These are phyloP conservation scores for Fragaria iinumae DNA, from an alignment of 306 rosid genomes.

Conservation along the genomic window DNA sequence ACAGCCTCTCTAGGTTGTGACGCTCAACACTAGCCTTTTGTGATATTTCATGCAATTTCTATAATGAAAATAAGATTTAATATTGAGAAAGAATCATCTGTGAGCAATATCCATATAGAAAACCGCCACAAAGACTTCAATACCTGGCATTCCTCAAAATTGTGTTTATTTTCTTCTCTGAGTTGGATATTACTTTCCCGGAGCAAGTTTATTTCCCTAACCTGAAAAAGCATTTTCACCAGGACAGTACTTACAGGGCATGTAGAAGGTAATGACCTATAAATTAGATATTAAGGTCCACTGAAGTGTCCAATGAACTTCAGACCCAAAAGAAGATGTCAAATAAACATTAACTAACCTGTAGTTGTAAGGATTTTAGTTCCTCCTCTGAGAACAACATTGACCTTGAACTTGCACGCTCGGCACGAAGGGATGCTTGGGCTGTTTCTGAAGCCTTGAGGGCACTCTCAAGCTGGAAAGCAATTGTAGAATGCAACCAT, in stretches of 20 bases:
- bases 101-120: constrained; percentile 7
- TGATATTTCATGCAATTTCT: constrained; percentile 78
- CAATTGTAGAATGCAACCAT: constrained; percentile 5
- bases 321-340: neutral
- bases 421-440: constrained; percentile 67
- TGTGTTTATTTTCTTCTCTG: constrained; percentile 97
- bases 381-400: constrained; percentile 80
- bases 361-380: constrained; percentile 84
- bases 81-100: neutral
- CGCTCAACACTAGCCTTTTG: constrained; percentile 58
- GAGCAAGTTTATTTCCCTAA: constrained; percentile 86
- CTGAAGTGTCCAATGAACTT: neutral
- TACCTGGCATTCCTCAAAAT: constrained; percentile 98
- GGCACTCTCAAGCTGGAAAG: constrained; percentile 78
- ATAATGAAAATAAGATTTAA: neutral
- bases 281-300: neutral
- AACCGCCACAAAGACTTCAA: neutral
- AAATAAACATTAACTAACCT: constrained; percentile 45
- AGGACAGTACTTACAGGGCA: constrained; percentile 12
- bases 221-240: constrained; percentile 45
- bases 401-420: constrained; percentile 71
- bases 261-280: neutral
- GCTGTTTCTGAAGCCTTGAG: constrained; percentile 76
- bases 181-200: constrained; percentile 97
- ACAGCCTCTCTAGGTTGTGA: constrained; percentile 52